Evolutionary conservation across 192 early-diverging fungal genomes (phyloP).

Genomic region (Podila verticillata): DNA sequence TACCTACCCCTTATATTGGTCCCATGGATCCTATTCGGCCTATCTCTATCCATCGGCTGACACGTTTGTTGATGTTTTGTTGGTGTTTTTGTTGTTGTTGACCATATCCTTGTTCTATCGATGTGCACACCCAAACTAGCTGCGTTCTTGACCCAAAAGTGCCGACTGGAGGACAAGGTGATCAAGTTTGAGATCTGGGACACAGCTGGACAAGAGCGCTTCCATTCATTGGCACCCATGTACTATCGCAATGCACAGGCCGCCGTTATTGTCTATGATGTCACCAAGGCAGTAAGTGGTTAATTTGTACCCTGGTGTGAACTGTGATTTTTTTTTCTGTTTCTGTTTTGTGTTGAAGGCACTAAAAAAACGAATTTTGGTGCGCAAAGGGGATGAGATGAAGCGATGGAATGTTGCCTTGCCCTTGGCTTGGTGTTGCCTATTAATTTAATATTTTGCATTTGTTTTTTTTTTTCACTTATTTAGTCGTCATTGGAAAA

Average conservation of each 20-base stretch:
- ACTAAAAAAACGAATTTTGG: conserved; percentile 1
- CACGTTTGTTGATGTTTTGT: too few species aligned
- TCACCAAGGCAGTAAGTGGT: conserved; percentile 81
- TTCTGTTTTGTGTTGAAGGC: neutral
- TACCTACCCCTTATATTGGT: neutral
- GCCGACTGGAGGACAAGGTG: conserved; percentile 84
- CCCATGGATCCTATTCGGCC: too few species aligned
- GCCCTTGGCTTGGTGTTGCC: too few species aligned
- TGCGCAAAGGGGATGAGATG: neutral
- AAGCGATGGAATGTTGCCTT: too few species aligned
- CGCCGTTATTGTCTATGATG: conserved; percentile 96
- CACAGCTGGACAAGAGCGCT: conserved; percentile 98
- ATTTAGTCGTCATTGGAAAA: conserved; percentile 84
- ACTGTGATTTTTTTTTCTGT: conserved; percentile 1
- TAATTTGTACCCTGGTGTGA: neutral
- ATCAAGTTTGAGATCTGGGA: conserved; percentile 92
- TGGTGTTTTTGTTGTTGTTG: neutral
- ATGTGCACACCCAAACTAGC: conserved; percentile 48
- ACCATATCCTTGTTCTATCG: neutral
- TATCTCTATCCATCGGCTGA: too few species aligned
- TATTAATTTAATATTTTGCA: neutral
- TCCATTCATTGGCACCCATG: conserved; percentile 96
- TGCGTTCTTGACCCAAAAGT: conserved; percentile 93
- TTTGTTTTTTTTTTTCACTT: conserved; percentile 11
- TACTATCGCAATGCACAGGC: conserved; percentile 99